Base-by-base conservation (phyloP, 2,329 filamentous ascomycete genomes). In the Fusarium pseudoanthophilum region DNA sequence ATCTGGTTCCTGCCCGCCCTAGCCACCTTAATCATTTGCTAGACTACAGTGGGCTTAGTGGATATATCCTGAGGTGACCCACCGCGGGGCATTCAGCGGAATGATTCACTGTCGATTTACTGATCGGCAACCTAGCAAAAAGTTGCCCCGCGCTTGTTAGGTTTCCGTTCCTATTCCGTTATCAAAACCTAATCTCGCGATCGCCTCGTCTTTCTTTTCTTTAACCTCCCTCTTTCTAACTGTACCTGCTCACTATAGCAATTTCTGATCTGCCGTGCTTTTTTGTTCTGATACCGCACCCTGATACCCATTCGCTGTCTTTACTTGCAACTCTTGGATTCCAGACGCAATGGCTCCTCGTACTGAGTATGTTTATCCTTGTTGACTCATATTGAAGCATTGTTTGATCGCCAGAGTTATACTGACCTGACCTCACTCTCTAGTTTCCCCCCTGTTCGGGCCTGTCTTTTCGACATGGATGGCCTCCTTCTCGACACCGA, bases 381-480 rank as follows among this genome's bases (percentile, higher is more conserved):
- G 15, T 15, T 55, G 51, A n/a, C 26, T 13, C n/a, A 9, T 13
- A 26, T n/a, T 13, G 14, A 21, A 28, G 32, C 43, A 28, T 18
- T 28, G 60, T 39, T 34, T 7, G 14, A 32, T 26, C 32, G 7
- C 9, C 21, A 48, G 11, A 16, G 28, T 11, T 18, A 24, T 43
- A 21, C 71, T 73, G 49, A 77, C 61, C 24, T 77, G 43, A 40
- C 21, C 16, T 49, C 20, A 15, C n/a, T 14, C 32, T n/a, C 40
- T 78, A 94, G 92, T 80, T 91, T 95, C 82, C 92, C 93, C 26
- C 91, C 92, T 52, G 88, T 98, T 67, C 90, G 95, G 76, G 96
- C 95, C 76, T 98, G 95, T 83, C 91, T 99, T 74, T 98, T 99
- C 82, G 96, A 99, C 86, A 98, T 98, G 95, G 96, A 99, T 83